These are phyloP conservation scores for Hemisphaericaspora nanyangensis DNA, from an alignment of 805 yeast species.

Conservation along the genomic window DNA sequence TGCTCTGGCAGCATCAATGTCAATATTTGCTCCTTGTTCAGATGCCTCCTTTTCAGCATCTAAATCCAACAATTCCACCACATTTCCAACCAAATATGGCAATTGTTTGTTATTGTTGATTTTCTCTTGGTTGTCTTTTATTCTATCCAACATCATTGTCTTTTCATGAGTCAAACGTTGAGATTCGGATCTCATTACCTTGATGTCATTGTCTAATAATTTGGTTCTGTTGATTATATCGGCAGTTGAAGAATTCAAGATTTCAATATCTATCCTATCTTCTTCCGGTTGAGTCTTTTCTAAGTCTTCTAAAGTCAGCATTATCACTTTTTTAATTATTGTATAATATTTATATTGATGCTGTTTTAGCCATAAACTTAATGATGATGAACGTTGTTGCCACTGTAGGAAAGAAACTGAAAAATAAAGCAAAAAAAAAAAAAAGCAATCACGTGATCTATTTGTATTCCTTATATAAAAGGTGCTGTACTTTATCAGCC, in stretches of 20 bases:
- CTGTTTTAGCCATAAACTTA: too few relatives aligned
- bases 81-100: conserved; percentile 95
- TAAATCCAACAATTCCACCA: conserved; percentile 88
- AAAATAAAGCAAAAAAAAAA: too few relatives aligned
- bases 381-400: too few relatives aligned
- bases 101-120: conserved; percentile 92
- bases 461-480: too few relatives aligned
- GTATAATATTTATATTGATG: background rate
- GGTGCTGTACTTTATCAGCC: too few relatives aligned
- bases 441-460: too few relatives aligned
- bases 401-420: too few relatives aligned
- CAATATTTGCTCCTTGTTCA: conserved; percentile 94
- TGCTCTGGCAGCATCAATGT: conserved; percentile 81
- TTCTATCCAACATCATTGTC: conserved; percentile 86
- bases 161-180: conserved; percentile 90
- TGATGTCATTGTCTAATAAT: conserved; percentile 89
- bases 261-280: conserved; percentile 75
- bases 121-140: conserved; percentile 94
- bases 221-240: conserved; percentile 85
- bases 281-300: conserved; percentile 50
- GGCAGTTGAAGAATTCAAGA: conserved; percentile 68
- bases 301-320: conserved; percentile 85
- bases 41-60: conserved; percentile 77
- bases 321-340: conserved; percentile 27
- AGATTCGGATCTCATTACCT: conserved; percentile 87